A percentile compares a stretch with the other conserved stretches of the same genome.
These are phyloP conservation scores for Ogataea ganodermae DNA, from an alignment of 805 yeast species.

Conservation along the genomic window DNA sequence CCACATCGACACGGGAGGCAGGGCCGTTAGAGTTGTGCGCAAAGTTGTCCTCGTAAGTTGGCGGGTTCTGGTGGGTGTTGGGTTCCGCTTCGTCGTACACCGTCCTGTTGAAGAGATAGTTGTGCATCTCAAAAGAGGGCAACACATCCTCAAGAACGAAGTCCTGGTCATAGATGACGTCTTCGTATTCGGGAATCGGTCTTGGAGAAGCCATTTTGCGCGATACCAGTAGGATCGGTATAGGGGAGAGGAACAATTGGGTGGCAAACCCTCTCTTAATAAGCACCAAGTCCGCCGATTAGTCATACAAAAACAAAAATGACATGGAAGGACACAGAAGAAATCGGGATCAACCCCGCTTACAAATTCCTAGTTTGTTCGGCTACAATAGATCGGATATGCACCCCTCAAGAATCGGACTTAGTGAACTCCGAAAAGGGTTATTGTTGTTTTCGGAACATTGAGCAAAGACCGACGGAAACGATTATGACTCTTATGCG, in stretches of 20 bases:
- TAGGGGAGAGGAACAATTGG: too few relatives aligned
- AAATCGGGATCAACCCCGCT: too few relatives aligned
- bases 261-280: too few relatives aligned
- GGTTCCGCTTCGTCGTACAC: slow-evolving; percentile 19
- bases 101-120: slow-evolving; percentile 35
- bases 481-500: neutral
- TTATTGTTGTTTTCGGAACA: too few relatives aligned
- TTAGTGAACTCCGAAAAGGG: too few relatives aligned
- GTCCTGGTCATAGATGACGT: slow-evolving; percentile 9
- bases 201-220: too few relatives aligned
- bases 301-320: neutral
- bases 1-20: slow-evolving; percentile 7
- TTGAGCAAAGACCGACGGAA: too few relatives aligned
- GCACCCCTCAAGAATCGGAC: too few relatives aligned
- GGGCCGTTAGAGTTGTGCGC: neutral
- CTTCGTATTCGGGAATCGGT: neutral
- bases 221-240: too few relatives aligned
- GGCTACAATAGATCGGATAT: too few relatives aligned
- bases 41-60: slow-evolving; percentile 24
- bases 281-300: too few relatives aligned
- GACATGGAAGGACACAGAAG: neutral
- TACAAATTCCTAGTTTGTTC: too few relatives aligned
- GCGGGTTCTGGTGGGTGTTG: slow-evolving; percentile 17
- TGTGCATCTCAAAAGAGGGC: slow-evolving; percentile 72
- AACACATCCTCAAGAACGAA: slow-evolving; percentile 46